Evolutionary conservation across 129 eudicot genomes (phyloP), one percentile per base, ranked within the genome.

Genomic region (Pseudognaphalium luteoalbum): DNA sequence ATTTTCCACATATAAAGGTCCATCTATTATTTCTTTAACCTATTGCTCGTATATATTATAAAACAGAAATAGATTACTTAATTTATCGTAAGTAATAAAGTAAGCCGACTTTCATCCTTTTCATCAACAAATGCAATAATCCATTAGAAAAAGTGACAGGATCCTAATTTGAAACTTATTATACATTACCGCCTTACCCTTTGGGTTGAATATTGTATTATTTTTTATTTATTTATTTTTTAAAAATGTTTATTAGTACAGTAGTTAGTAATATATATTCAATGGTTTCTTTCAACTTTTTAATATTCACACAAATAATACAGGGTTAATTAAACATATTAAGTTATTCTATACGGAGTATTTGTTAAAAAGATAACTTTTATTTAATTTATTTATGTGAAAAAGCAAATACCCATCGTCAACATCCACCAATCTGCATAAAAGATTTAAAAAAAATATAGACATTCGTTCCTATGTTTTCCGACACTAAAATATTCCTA

Each of bases 401-500:
- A 70, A 5, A 25, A 3, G 8, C 7, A 61, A n/a, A n/a, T 41
- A 59, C 42, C 11, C 73, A 63, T 79, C 78, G 59, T 78, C 56
- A 6, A 59, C 77, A 67, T 66, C 75, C 78, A 66, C 70, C 78
- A 67, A 67, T 58, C 70, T 58, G 65, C 78, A 80, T 41, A 67
- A 67, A 66, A 75, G 67, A 75, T 52, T 72, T 34, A 64, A 44
- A 47, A 60, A 44, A 47, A 74, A 50, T 57, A 57, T 80, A 29
- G 69, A 68, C 78, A 73, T 42, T 61, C 71, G 66, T 50, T n/a
- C 57, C 32, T 79, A 67, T 62, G 63, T 15, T 44, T 66, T 70
- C 78, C 78, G 78, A 80, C 78, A 80, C 73, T 73, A 73, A 51
- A 37, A 54, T 73, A 80, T 80, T 78, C 81, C 50, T 50, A 62